Evolutionary conservation across 768 basidiomycete genomes (phyloP).

Genomic region (Boletus vinaceobasis): DNA sequence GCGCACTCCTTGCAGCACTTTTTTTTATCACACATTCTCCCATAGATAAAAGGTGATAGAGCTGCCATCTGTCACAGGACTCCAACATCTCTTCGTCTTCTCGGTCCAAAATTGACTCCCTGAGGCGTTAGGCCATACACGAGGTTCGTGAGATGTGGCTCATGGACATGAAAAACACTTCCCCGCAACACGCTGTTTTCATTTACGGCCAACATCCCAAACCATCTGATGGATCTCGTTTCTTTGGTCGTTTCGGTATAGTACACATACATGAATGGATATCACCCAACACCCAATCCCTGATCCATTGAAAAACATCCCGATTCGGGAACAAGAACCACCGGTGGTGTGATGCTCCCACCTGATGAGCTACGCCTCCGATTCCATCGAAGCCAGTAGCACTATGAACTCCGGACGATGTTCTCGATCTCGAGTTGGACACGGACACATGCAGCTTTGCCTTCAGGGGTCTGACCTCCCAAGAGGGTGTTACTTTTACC

Average conservation of each 20-base stretch:
- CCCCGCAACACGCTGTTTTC: conserved; percentile 28
- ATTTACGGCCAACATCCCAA: conserved; percentile 16
- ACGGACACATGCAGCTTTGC: conserved; percentile 59
- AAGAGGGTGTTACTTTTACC: conserved; percentile 36
- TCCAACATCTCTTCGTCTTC: neutral
- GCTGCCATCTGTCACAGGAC: conserved; percentile 6
- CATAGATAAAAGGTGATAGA: conserved; percentile 19
- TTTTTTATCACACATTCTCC: conserved; percentile 11
- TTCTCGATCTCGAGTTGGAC: conserved; percentile 65
- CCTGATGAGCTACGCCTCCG: neutral
- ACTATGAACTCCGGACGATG: conserved; percentile 40
- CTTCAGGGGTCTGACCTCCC: conserved; percentile 60
- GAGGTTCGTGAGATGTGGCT: conserved; percentile 16
- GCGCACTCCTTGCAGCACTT: neutral
- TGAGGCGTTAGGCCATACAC: conserved; percentile 15
- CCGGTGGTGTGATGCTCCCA: conserved; percentile 14
- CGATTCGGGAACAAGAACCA: conserved; percentile 5
- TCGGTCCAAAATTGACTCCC: conserved; percentile 5
- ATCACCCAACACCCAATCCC: conserved; percentile 12
- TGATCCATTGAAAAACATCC: conserved; percentile 1
- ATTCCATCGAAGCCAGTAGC: conserved; percentile 8
- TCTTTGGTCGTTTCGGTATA: neutral
- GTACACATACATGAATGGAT: conserved; percentile 14
- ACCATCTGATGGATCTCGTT: conserved; percentile 4
- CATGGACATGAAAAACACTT: conserved; percentile 11